Evolutionary conservation across 768 basidiomycete genomes (phyloP), one percentile per base, ranked within the genome.

Genomic region (Termitomyces sp.): DNA sequence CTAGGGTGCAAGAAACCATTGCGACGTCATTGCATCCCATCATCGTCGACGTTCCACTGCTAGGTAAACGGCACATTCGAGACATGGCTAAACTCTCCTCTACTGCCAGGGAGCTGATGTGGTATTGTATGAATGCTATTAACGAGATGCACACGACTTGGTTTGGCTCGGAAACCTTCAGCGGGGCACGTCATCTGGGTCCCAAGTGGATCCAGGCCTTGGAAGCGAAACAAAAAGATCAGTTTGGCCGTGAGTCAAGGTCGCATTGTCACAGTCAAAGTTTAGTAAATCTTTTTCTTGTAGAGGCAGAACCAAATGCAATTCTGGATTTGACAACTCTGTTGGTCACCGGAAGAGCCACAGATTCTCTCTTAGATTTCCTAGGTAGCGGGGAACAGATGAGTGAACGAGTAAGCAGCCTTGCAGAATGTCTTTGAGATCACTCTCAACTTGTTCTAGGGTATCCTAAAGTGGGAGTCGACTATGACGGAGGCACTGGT

Each of bases 381-480:
- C 78, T 94, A 56, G 85, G 88, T 12, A 91, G 89, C 62, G 83
- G 83, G 20, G 90, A 92, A 66, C 86, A 88, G 68, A 89, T 89
- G 81, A 91, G 87, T 61, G 92, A 94, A 74, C 79, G 92, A 70
- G 92, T 92, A 74, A 66, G 42, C n/a, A 34, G 11, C 11, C 31
- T 32, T 20, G 31, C 45, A n/a, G 31, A 56, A 76, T 54, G 9
- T 52, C 53, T 34, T 67, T n/a, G 67, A 73, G 59, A 74, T 60
- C 46, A 48, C 63, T 38, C 45, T 29, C 34, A 59, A 25, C 6
- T 32, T 42, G 38, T 69, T 62, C 54, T 64, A 94, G 92, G 85
- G 86, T 51, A 79, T 94, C 59, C 86, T 87, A 69, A 92, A 91
- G 71, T 94, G 92, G 92, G 91, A 94, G 70, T 77, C 83, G 1